A percentile compares a stretch with the other conserved stretches of the same genome.
Conservation (phyloP, 805 yeast genomes). For the Candida glaebosa region DNA sequence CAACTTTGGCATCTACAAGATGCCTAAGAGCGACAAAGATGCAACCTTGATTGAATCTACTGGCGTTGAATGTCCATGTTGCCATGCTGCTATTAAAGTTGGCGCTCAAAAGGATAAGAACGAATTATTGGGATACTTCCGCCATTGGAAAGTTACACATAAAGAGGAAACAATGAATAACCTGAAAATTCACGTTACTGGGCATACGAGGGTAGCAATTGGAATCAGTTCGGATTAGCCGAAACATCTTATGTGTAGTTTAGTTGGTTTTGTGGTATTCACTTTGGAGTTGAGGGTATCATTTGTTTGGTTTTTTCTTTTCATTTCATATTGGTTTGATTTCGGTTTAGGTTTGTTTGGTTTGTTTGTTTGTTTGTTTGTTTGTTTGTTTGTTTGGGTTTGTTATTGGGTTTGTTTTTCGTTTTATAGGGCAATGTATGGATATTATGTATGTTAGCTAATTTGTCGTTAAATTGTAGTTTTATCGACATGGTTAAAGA, state of each 20-base stretch:
- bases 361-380: no score
- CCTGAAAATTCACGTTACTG: conserved; percentile 1
- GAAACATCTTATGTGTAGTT: not conserved
- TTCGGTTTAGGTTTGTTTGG: no score
- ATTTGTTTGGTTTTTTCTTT: no score
- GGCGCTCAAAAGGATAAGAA: conserved; percentile 4
- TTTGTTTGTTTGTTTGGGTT: no score
- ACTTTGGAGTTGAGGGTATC: no score
- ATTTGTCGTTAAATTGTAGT: no score
- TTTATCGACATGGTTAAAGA: no score
- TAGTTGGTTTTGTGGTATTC: no score
- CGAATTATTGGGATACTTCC: conserved; percentile 1
- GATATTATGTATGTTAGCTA: no score
- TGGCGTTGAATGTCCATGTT: conserved; percentile 3
- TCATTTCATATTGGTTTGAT: no score
- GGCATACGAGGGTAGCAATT: not conserved
- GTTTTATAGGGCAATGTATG: no score
- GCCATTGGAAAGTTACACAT: conserved; percentile 3
- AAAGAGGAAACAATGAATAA: not conserved
- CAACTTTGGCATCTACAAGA: conserved; percentile 23
- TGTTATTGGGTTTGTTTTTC: no score
- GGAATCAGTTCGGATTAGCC: not conserved
- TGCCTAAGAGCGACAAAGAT: conserved; percentile 18
- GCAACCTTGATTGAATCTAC: not conserved
- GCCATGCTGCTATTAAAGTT: conserved; percentile 3